Evolutionary conservation across 257 asterid genomes (phyloP), one percentile per base, ranked within the genome.

Genomic region (Thymus mandschuricus): DNA sequence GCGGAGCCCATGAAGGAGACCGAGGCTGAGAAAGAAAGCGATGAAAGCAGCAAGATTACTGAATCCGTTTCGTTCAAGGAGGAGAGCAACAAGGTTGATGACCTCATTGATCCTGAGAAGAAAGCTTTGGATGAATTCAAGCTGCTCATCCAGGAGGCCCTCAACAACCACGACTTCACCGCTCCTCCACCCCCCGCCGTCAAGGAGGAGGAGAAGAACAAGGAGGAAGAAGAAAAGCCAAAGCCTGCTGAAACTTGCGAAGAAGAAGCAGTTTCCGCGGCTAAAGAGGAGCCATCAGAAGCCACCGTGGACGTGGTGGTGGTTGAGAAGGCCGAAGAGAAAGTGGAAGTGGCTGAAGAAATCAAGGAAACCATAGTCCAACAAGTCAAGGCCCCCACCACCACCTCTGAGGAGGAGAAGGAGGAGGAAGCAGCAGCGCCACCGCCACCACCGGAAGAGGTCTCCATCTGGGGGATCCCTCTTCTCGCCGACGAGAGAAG

Each of bases 61-160:
- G 95, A 86, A 78, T 82, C 83, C 6, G 66, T 75, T 46, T 82
- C 91, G 2, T 84, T 82, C 48, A 88, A 88, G 81, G 92, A 88
- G 79, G 90, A 88, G 57, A 86, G 87, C 70, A 86, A 88, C 84
- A 85, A 81, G 72, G 92, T 86, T 5, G 92, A 83, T 66, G 95
- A 88, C 63, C 83, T 88, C 9, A 83, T 86, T 12, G 88, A 82
- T 50, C 95, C 89, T 0, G 76, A 88, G 41, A 85, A 86, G 76
- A 88, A 82, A 70, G 92, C 95, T 29, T 73, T 88, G 73, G 85
- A 81, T 40, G 95, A 88, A 28, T 75, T 88, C 72, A 88, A 88
- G 45, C 40, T 10, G 10, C 10, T 88, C 75, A 82, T 88, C 69
- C 88, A 72, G 66, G 89, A 84, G 75, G 92, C 92, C 2, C 85